A percentile compares a stretch with the other conserved stretches of the same genome.
phyloP scores from a whole-genome alignment of 169 alveolate species.

The Plasmodium inui region DNA sequence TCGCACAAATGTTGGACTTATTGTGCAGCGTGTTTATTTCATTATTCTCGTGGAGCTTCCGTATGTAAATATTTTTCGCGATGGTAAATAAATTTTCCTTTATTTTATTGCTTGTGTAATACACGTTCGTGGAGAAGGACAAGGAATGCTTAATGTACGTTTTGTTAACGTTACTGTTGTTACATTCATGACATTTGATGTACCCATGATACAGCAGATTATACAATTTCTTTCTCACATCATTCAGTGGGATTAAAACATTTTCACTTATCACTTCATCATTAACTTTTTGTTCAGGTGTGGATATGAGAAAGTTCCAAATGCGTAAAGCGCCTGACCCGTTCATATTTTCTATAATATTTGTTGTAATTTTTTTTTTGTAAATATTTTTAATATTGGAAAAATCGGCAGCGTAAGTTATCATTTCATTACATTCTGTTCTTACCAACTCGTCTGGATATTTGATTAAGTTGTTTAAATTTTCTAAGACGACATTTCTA shows the following conservation, averaged over 20 bases:
- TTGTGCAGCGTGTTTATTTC: constrained; percentile 54
- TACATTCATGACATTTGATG: constrained; percentile 68
- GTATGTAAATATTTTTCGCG: constrained; percentile 61
- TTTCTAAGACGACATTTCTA: constrained; percentile 58
- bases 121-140: constrained; percentile 29
- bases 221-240: constrained; percentile 71
- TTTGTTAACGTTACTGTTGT: constrained; percentile 25
- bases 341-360: constrained; percentile 53
- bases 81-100: constrained; percentile 38
- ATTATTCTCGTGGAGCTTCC: constrained; percentile 46
- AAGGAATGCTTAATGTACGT: constrained; percentile 58
- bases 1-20: constrained; percentile 40
- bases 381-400: constrained; percentile 32
- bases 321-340: constrained; percentile 42
- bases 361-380: constrained; percentile 41
- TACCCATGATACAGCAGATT: constrained; percentile 48
- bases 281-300: constrained; percentile 35
- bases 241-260: constrained; percentile 62
- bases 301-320: constrained; percentile 30
- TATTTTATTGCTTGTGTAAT: constrained; percentile 31
- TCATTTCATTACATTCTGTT: constrained; percentile 28
- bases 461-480: constrained; percentile 55
- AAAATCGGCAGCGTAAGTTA: constrained; percentile 49
- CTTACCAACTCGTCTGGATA: constrained; percentile 51
- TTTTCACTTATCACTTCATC: constrained; percentile 73